These are phyloP conservation scores for Capillidium heterosporum DNA, from an alignment of 371 early-diverging fungal species.

Conservation along the genomic window DNA sequence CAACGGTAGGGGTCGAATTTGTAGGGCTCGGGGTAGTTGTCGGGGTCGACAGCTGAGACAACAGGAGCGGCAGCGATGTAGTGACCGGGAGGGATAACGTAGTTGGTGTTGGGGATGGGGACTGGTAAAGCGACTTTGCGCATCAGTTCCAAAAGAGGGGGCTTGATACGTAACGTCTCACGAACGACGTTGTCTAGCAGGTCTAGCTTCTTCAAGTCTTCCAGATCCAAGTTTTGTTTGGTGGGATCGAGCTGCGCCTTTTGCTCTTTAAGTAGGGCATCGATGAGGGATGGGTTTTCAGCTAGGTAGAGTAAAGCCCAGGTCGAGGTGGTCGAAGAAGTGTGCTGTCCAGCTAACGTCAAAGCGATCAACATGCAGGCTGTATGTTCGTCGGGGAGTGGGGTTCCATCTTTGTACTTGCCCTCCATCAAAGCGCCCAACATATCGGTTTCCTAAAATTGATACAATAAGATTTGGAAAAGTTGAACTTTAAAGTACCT, in stretches of 20 bases:
- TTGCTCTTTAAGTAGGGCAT: conserved; percentile 40
- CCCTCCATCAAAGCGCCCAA: conserved; percentile 68
- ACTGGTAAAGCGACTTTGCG: conserved; percentile 66
- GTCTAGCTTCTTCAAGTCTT: conserved; percentile 50
- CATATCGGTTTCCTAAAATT: conserved; percentile 35
- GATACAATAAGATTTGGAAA: not conserved
- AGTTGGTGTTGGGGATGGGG: conserved; percentile 41
- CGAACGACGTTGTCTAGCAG: conserved; percentile 67
- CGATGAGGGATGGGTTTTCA: conserved; percentile 26
- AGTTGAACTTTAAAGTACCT: conserved; percentile 12
- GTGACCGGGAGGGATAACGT: conserved; percentile 77
- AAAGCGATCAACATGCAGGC: conserved; percentile 91
- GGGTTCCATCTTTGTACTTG: conserved; percentile 71
- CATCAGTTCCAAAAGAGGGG: conserved; percentile 87
- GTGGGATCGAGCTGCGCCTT: conserved; percentile 35
- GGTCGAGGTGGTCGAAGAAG: conserved; percentile 76
- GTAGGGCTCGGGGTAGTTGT: conserved; percentile 56
- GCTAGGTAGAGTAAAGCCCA: conserved; percentile 87
- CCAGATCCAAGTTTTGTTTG: conserved; percentile 42
- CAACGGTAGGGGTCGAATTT: conserved; percentile 71
- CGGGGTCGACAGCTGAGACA: conserved; percentile 61
- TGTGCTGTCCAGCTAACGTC: conserved; percentile 94
- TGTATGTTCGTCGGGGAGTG: conserved; percentile 57
- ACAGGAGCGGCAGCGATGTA: conserved; percentile 70
- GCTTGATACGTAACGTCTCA: conserved; percentile 82